Conservation (phyloP, 768 basidiomycete genomes). For the Psilocybe cubensis region DNA sequence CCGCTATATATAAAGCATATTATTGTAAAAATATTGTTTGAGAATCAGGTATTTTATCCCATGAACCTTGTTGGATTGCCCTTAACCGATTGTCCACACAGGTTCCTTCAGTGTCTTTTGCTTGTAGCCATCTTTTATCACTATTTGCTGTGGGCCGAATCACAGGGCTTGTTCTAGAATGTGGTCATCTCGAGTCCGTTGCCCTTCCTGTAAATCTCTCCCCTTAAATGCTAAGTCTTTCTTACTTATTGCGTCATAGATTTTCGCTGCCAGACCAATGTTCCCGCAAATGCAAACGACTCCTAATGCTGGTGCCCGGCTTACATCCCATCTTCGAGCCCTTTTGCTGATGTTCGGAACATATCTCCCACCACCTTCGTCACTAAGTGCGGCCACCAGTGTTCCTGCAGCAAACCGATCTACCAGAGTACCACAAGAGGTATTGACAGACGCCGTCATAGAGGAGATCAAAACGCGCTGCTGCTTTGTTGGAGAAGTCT, state of each 20-base stretch:
- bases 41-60: slow-evolving; percentile 71
- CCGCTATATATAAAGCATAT: slow-evolving; percentile 88
- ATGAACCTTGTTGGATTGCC: not conserved
- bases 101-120: slow-evolving; percentile 95
- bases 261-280: slow-evolving; percentile 87
- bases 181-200: slow-evolving; percentile 89
- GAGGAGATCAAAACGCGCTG: slow-evolving; percentile 91
- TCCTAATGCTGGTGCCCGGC: slow-evolving; percentile 82
- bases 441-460: slow-evolving; percentile 79
- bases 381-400: slow-evolving; percentile 65
- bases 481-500: slow-evolving; percentile 79
- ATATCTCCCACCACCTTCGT: slow-evolving; percentile 82
- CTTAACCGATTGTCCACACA: slow-evolving; percentile 29
- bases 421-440: slow-evolving; percentile 73
- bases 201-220: slow-evolving; percentile 75
- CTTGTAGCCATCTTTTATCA: slow-evolving; percentile 84
- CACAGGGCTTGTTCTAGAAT: slow-evolving; percentile 93
- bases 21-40: slow-evolving; percentile 85
- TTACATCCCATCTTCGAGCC: slow-evolving; percentile 78
- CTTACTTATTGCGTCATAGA: slow-evolving; percentile 49
- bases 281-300: slow-evolving; percentile 84
- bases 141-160: slow-evolving; percentile 86
- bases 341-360: slow-evolving; percentile 84
- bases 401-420: slow-evolving; percentile 65
- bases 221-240: not conserved